These are phyloP conservation scores for Aspergillus caelatus DNA, from an alignment of 2,329 filamentous ascomycete genomes.

Conservation along the genomic window DNA sequence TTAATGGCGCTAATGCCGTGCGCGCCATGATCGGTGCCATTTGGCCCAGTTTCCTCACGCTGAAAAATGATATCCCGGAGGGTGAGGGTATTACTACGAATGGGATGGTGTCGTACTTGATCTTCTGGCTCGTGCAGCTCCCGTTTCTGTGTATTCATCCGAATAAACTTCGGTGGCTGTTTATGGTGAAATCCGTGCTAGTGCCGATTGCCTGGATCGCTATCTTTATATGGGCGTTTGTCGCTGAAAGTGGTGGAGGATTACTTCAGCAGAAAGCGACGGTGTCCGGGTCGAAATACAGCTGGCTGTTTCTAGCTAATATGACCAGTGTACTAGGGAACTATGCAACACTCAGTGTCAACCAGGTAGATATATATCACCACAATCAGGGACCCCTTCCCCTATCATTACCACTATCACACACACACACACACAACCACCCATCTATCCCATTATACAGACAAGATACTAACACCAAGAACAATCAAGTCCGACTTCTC, in stretches of 20 bases:
- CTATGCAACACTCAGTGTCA: slow-evolving; percentile 56
- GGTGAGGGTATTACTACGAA: slow-evolving; percentile 50
- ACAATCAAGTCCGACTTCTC: slow-evolving; percentile 56
- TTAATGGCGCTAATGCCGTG: slow-evolving; percentile 61
- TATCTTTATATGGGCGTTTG: slow-evolving; percentile 65
- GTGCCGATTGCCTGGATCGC: slow-evolving; percentile 64
- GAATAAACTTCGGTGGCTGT: slow-evolving; percentile 43
- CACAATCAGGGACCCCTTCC: too few species aligned
- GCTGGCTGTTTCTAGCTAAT: slow-evolving; percentile 57
- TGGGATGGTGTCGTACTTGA: slow-evolving; percentile 48
- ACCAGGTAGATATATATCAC: slow-evolving; percentile 33
- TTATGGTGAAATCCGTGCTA: slow-evolving; percentile 42
- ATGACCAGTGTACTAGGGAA: slow-evolving; percentile 54
- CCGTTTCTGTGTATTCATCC: slow-evolving; percentile 49
- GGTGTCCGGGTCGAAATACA: slow-evolving; percentile 54
- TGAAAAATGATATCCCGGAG: slow-evolving; percentile 44
- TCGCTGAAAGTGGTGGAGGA: slow-evolving; percentile 54
- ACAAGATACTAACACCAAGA: too few species aligned
- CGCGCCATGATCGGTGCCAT: slow-evolving; percentile 58
- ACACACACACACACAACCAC: too few species aligned
- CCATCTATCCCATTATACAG: too few species aligned
- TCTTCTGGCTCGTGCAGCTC: slow-evolving; percentile 51
- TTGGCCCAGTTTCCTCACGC: slow-evolving; percentile 44
- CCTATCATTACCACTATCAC: too few species aligned
- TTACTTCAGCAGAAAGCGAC: slow-evolving; percentile 52